phyloP scores from a whole-genome alignment of 441 rosid genomes.

The Gossypium lobatum region DNA sequence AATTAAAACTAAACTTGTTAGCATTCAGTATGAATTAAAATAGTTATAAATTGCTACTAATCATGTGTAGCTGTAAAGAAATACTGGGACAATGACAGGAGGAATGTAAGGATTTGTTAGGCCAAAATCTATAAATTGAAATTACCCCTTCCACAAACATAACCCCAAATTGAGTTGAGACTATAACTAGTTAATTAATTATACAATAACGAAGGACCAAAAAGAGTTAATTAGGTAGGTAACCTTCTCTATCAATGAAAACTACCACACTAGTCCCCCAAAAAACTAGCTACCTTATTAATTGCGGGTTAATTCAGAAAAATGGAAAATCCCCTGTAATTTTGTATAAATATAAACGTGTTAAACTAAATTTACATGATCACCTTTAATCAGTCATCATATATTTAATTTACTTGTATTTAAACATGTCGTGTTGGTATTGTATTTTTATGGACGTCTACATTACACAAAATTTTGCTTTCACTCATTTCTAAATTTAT shows the following conservation, averaged over 20 bases:
- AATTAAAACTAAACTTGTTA: too few species aligned
- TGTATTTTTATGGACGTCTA: neutral
- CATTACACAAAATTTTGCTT: neutral
- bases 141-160: neutral
- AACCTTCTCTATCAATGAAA: neutral
- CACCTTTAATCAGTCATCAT: too few species aligned
- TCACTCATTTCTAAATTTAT: conserved; percentile 8
- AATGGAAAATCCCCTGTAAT: neutral
- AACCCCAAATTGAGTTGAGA: neutral
- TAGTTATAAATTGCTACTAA: too few species aligned
- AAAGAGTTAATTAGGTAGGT: neutral
- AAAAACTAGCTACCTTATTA: neutral
- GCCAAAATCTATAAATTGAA: neutral
- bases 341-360: too few species aligned
- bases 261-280: neutral
- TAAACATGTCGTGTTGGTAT: too few species aligned
- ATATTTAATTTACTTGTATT: too few species aligned
- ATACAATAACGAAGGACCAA: neutral
- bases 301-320: neutral
- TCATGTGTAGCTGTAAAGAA: too few species aligned
- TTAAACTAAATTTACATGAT: too few species aligned
- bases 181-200: neutral
- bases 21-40: too few species aligned
- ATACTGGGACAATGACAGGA: too few species aligned
- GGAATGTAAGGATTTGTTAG: too few species aligned